A percentile compares a stretch with the other conserved stretches of the same genome.
Conservation (phyloP, 164 flowering plant species). For the Warburgia ugandensis region DNA sequence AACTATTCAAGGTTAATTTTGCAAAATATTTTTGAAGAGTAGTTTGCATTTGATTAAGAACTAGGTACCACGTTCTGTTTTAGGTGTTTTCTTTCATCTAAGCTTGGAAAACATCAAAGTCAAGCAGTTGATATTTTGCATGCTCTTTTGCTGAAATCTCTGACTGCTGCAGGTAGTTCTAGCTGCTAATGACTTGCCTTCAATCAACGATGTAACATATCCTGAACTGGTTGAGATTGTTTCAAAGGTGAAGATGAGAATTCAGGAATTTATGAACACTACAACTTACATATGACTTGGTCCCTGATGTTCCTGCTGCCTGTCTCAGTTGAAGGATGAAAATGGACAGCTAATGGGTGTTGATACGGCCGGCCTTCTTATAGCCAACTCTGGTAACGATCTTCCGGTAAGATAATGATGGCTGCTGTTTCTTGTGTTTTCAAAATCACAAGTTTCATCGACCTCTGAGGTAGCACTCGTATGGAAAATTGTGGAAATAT, state of each 20-base stretch:
- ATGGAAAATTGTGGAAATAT: background rate
- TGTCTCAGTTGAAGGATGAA: slow-evolving; percentile 79
- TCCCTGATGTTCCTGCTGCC: slow-evolving; percentile 10
- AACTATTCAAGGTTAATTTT: background rate
- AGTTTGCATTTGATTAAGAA: too few species aligned
- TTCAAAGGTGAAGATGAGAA: slow-evolving; percentile 47
- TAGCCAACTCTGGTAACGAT: slow-evolving; percentile 96
- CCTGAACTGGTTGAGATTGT: slow-evolving; percentile 75
- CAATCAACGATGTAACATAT: slow-evolving; percentile 92
- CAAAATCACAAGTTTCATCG: background rate
- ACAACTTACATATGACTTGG: slow-evolving; percentile 9
- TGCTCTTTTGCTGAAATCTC: slow-evolving; percentile 1
- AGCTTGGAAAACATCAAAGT: background rate
- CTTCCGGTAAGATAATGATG: slow-evolving; percentile 65
- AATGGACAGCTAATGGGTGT: slow-evolving; percentile 75
- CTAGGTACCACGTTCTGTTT: too few species aligned
- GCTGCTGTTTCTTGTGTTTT: background rate
- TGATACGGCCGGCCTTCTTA: slow-evolving; percentile 67
- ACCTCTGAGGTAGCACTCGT: background rate
- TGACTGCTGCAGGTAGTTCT: slow-evolving; percentile 66
- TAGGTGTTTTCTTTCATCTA: too few species aligned
- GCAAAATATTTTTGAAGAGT: too few species aligned
- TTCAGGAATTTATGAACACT: background rate
- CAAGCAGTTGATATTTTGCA: background rate
- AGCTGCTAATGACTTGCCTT: slow-evolving; percentile 96